Evolutionary conservation across 805 yeast genomes (phyloP).

Genomic region (Alloascoidea africana): DNA sequence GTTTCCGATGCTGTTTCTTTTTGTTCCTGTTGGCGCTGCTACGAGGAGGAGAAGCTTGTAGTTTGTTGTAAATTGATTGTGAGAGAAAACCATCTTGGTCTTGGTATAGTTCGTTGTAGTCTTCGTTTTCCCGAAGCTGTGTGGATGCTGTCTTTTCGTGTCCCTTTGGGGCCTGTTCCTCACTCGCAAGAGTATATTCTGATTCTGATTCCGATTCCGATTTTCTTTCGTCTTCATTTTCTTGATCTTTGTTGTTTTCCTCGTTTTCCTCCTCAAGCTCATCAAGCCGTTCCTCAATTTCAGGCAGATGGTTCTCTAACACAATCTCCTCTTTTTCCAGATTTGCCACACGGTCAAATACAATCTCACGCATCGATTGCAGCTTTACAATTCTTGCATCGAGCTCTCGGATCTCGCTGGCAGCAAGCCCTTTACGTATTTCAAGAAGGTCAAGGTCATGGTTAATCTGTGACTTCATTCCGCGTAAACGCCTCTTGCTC

Average conservation of each 20-base stretch:
- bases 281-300: slow-evolving; percentile 8
- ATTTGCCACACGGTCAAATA: slow-evolving; percentile 41
- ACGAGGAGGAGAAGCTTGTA: slow-evolving; percentile 13
- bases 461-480: slow-evolving; percentile 23
- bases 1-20: slow-evolving; percentile 8
- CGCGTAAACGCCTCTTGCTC: slow-evolving; percentile 17
- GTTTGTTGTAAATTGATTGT: slow-evolving; percentile 28
- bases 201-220: neutral
- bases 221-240: slow-evolving; percentile 6
- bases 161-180: neutral
- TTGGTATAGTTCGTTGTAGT: neutral
- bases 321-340: slow-evolving; percentile 47
- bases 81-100: slow-evolving; percentile 15
- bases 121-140: neutral
- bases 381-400: slow-evolving; percentile 40
- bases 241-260: slow-evolving; percentile 7
- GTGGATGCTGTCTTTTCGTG: neutral
- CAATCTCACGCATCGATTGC: slow-evolving; percentile 31
- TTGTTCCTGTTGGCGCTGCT: neutral
- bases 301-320: slow-evolving; percentile 27
- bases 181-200: too few relatives aligned
- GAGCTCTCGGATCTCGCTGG: slow-evolving; percentile 48
- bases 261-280: slow-evolving; percentile 7
- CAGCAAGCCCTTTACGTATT: slow-evolving; percentile 47
- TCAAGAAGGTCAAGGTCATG: slow-evolving; percentile 38